phyloP scores from a whole-genome alignment of 1,284 basidiomycete genomes.

The Athelia sp. region DNA sequence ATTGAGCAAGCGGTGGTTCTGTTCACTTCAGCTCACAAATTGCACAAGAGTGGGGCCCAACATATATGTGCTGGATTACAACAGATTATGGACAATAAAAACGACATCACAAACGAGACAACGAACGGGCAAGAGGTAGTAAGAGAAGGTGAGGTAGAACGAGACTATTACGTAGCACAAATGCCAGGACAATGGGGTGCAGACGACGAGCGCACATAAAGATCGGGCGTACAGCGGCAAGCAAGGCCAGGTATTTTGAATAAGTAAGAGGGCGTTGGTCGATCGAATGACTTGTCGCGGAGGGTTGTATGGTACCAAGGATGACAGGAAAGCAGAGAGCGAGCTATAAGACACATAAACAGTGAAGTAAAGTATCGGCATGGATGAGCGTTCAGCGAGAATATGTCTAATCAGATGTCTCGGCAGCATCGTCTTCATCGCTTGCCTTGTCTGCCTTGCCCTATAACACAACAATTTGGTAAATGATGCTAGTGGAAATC shows the following conservation, averaged over 20 bases:
- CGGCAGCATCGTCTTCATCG: slow-evolving; percentile 55
- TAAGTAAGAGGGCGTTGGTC: neutral
- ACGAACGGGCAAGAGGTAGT: too few species aligned
- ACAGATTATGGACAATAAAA: too few species aligned
- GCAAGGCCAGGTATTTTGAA: neutral
- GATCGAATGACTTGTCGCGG: neutral
- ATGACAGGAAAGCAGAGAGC: neutral
- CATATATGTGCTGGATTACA: too few species aligned
- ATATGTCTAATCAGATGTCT: slow-evolving; percentile 41
- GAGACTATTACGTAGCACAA: too few species aligned
- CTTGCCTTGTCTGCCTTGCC: slow-evolving; percentile 49
- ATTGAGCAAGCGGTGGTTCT: too few species aligned
- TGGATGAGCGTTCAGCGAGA: neutral
- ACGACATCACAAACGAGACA: too few species aligned
- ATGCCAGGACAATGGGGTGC: too few species aligned
- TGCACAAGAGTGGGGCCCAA: too few species aligned
- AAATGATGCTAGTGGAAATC: slow-evolving; percentile 3
- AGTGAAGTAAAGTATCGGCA: neutral
- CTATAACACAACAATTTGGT: slow-evolving; percentile 17
- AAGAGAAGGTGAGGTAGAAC: too few species aligned
- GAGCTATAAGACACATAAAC: neutral
- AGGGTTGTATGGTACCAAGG: neutral
- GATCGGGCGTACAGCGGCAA: neutral
- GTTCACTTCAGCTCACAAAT: too few species aligned
- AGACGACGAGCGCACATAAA: too few species aligned